Evolutionary conservation across 2,329 filamentous ascomycete species (phyloP), one percentile per base, ranked within the genome.

Genomic region (Fusarium sp.): DNA sequence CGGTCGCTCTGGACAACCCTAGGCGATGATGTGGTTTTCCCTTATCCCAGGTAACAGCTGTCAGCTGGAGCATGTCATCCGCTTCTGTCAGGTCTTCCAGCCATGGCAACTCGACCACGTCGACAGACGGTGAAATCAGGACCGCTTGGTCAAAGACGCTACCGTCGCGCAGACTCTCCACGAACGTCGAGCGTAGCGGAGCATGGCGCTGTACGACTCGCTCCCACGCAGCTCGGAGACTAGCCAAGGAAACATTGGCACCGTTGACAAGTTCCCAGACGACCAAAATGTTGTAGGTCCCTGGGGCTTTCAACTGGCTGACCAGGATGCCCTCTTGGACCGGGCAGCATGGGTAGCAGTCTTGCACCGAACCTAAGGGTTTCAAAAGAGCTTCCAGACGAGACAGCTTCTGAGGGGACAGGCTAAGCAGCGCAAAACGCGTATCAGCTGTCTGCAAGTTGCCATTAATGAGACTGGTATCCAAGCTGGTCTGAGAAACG

Each of bases 251-350:
- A 27, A 47, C 14, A 38, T 19, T 36, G 15, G 46, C 45, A 9
- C 19, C 13, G 33, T 27, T 38, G 1, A 33, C 41, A 9, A 55
- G 19, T 21, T 55, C 38, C 33, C 50, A 53, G 29, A 42, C 9
- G 6, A 55, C 38, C 19, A 37, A 38, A 32, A 44, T 44, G 46
- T 50, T 43, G 39, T 60, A 60, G 21, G 27, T 60, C 5, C 39
- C 46, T 4, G 38, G 17, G 14, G 46, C 21, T 32, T 57, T 60
- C 13, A 47, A 38, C 32, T 60, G 57, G 33, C 42, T 50, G 44
- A 57, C 44, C 2, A 60, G 35, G 14, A 60, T 49, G 11, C 57
- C 57, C 21, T 60, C 52, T 32, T 60, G 57, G 9, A 51, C 46
- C 5, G 57, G 48, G 21, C 52, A 52, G 23, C 52, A 56, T 8